Evolutionary conservation across 352 stramenopile species (phyloP).

Genomic region (Achlya hypogyna): DNA sequence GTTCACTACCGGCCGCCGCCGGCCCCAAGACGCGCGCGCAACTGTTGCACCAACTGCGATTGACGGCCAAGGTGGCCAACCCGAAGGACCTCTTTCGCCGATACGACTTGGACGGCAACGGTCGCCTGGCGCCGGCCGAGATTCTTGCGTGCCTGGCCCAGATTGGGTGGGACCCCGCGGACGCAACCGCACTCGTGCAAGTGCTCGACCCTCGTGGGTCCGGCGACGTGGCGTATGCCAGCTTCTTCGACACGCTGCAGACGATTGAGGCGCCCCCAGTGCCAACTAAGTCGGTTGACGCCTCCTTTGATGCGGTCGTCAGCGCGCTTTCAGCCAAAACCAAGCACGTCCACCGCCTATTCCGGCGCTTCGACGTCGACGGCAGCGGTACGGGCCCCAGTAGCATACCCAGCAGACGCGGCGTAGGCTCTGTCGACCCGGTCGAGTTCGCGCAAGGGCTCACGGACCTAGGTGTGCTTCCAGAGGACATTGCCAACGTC

Average conservation of each 20-base stretch:
- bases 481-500: background rate
- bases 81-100: background rate
- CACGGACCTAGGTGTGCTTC: background rate
- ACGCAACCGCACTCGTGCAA: background rate
- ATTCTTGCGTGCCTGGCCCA: background rate
- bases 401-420: background rate
- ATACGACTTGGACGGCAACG: background rate
- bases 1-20: too few species aligned
- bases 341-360: slow-evolving; percentile 7
- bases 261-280: background rate
- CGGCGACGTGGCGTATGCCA: background rate
- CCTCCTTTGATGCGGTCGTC: background rate
- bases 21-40: background rate
- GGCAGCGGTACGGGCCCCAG: background rate
- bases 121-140: background rate
- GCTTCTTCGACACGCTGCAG: background rate
- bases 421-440: slow-evolving; percentile 3
- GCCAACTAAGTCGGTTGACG: background rate
- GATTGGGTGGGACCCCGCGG: background rate
- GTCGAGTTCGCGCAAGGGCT: background rate
- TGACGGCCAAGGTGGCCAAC: background rate
- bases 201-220: background rate
- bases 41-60: background rate
- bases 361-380: slow-evolving; percentile 1
- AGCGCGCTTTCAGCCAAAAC: background rate